Conservation (phyloP, 2,329 filamentous ascomycete genomes). For the Apiospora koreana region DNA sequence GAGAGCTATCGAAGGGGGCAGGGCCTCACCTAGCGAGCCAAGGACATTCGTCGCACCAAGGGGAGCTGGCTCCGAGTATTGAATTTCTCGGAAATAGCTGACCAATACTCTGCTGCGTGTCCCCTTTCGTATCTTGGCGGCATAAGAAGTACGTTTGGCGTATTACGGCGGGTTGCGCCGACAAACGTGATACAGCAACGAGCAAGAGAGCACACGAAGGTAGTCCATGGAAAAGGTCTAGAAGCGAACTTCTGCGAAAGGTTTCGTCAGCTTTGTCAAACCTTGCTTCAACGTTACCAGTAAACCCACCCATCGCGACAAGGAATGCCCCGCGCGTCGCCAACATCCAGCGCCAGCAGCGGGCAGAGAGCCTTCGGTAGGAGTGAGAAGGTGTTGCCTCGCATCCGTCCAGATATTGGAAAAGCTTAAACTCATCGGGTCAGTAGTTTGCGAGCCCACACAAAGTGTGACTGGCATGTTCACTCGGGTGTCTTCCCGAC, state of each 20-base stretch:
- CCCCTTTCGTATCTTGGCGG: constrained; percentile 1
- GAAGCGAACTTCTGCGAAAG: not conserved
- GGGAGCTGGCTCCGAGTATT: not conserved
- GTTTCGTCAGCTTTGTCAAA: constrained; percentile 1
- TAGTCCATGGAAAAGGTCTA: not conserved
- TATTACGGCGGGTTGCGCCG: not conserved
- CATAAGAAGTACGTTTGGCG: not conserved
- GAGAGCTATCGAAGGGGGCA: not conserved
- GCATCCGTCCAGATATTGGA: not conserved
- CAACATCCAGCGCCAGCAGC: not conserved
- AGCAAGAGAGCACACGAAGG: not conserved
- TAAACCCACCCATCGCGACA: not conserved
- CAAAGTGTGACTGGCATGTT: not conserved
- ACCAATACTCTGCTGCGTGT: not conserved
- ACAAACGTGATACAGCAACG: not conserved
- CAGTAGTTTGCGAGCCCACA: not conserved
- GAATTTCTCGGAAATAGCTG: not conserved
- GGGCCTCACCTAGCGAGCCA: not conserved
- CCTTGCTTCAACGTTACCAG: not conserved
- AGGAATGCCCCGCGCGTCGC: not conserved
- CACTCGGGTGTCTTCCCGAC: not conserved
- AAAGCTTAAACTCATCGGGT: not conserved
- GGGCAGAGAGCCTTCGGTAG: not conserved
- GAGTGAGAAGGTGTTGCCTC: not conserved
- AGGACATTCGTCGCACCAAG: not conserved